Conservation (phyloP, 768 basidiomycete species). For the Gloeopeniophorella convolvens region DNA sequence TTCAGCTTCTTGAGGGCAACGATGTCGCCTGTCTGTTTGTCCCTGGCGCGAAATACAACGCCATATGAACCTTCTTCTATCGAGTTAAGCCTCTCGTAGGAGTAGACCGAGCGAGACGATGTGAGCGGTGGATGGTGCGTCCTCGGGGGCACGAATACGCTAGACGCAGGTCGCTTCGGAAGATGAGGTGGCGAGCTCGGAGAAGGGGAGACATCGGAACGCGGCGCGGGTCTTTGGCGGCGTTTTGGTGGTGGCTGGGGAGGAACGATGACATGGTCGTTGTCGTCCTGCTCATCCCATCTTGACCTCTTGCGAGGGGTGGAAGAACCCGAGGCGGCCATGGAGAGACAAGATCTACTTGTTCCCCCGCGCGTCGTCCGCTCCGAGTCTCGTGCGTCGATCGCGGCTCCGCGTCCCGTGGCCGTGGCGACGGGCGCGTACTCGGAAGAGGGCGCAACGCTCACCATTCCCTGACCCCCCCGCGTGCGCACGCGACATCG, state of each 20-base stretch:
- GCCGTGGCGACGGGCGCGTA: too few relatives aligned
- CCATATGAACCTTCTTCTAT: conserved; percentile 99
- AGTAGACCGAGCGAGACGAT: conserved; percentile 89
- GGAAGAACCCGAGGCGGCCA: conserved; percentile 28
- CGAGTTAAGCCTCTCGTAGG: conserved; percentile 90
- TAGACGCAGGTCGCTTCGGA: conserved; percentile 28
- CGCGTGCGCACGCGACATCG: neutral
- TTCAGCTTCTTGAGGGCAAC: conserved; percentile 98
- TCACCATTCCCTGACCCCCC: neutral
- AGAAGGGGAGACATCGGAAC: conserved; percentile 23
- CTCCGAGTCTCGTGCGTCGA: too few relatives aligned
- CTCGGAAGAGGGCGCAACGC: neutral
- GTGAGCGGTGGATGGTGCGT: conserved; percentile 70
- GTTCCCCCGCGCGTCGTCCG: too few relatives aligned
- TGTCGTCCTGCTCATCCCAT: conserved; percentile 50
- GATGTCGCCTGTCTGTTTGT: conserved; percentile 91
- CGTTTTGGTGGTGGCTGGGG: conserved; percentile 46
- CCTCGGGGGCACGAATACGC: conserved; percentile 69
- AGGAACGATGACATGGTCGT: conserved; percentile 32
- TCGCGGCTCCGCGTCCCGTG: too few relatives aligned
- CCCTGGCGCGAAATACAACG: conserved; percentile 92
- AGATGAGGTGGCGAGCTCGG: conserved; percentile 22
- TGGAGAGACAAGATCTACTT: neutral
- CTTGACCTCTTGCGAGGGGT: conserved; percentile 72
- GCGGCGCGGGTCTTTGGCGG: conserved; percentile 38